phyloP scores from a whole-genome alignment of 2,329 filamentous ascomycete species.

The Aspergillus brunneoviolaceus region DNA sequence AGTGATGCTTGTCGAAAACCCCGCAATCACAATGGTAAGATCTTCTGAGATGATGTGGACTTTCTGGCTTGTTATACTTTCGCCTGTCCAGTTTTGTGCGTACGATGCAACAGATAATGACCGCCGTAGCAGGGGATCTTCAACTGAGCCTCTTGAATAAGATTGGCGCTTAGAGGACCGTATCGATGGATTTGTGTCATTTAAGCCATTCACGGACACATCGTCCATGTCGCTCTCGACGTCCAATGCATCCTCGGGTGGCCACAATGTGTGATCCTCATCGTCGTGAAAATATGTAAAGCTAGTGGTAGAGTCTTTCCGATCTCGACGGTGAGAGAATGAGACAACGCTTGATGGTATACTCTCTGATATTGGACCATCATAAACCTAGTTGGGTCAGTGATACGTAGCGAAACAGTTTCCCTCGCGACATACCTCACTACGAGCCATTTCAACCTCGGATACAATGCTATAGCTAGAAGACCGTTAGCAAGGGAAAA shows the following conservation, averaged over 20 bases:
- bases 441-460: slow-evolving; percentile 97
- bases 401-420: background rate
- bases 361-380: slow-evolving; percentile 90
- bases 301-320: slow-evolving; percentile 81
- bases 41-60: slow-evolving; percentile 92
- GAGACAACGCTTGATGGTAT: slow-evolving; percentile 92
- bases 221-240: slow-evolving; percentile 47
- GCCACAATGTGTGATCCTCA: slow-evolving; percentile 57
- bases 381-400: slow-evolving; percentile 62
- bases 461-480: slow-evolving; percentile 73
- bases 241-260: slow-evolving; percentile 51
- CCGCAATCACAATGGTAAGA: slow-evolving; percentile 87
- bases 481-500: slow-evolving; percentile 20
- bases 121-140: slow-evolving; percentile 65
- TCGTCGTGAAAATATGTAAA: slow-evolving; percentile 83
- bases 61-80: slow-evolving; percentile 76
- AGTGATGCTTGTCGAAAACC: slow-evolving; percentile 73
- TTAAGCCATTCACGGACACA: slow-evolving; percentile 40
- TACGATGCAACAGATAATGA: slow-evolving; percentile 67
- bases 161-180: slow-evolving; percentile 35
- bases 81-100: slow-evolving; percentile 59
- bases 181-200: slow-evolving; percentile 38
- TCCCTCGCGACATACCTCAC: slow-evolving; percentile 64
- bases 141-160: slow-evolving; percentile 46
- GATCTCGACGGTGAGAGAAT: slow-evolving; percentile 78